A percentile compares a stretch with the other conserved stretches of the same genome.
These are phyloP conservation scores for Fusarium humuli DNA, from an alignment of 2,329 filamentous ascomycete genomes.

Conservation along the genomic window DNA sequence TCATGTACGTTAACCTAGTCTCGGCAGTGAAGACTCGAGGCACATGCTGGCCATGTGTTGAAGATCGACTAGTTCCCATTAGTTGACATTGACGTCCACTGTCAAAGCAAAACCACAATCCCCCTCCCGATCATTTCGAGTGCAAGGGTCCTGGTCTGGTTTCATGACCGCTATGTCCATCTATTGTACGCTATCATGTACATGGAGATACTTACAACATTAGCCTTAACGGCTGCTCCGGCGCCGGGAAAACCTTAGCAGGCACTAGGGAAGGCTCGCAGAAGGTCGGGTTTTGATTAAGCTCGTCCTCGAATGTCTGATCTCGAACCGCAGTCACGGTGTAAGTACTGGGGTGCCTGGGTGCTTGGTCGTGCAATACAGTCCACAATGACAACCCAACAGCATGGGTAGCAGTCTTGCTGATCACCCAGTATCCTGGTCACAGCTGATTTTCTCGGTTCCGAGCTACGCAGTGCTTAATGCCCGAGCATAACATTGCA, in stretches of 20 bases:
- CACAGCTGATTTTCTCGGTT: conserved; percentile 4
- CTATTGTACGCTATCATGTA: conserved; percentile 17
- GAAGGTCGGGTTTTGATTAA: background rate
- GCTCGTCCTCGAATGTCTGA: background rate
- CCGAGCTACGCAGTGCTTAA: background rate
- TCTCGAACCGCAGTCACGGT: background rate
- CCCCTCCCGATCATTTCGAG: conserved; percentile 19
- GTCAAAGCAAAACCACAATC: conserved; percentile 1
- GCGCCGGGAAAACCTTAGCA: conserved; percentile 1
- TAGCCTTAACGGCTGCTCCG: conserved; percentile 13
- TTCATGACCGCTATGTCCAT: conserved; percentile 28
- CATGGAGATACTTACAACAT: conserved; percentile 17
- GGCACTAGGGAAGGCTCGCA: background rate
- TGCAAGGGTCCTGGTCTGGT: conserved; percentile 27
- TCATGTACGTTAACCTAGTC: background rate
- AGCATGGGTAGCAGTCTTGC: background rate
- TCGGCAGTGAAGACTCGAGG: conserved; percentile 8
- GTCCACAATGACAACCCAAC: background rate
- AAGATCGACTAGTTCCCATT: conserved; percentile 25
- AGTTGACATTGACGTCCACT: conserved; percentile 18
- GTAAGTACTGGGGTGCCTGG: background rate
- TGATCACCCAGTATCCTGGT: conserved; percentile 1
- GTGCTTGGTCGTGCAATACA: background rate
- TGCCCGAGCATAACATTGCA: conserved; percentile 1
- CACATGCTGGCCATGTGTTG: conserved; percentile 7